Base-by-base conservation (phyloP, 495 filamentous ascomycete genomes). In the Trichoderma asperelloides region DNA sequence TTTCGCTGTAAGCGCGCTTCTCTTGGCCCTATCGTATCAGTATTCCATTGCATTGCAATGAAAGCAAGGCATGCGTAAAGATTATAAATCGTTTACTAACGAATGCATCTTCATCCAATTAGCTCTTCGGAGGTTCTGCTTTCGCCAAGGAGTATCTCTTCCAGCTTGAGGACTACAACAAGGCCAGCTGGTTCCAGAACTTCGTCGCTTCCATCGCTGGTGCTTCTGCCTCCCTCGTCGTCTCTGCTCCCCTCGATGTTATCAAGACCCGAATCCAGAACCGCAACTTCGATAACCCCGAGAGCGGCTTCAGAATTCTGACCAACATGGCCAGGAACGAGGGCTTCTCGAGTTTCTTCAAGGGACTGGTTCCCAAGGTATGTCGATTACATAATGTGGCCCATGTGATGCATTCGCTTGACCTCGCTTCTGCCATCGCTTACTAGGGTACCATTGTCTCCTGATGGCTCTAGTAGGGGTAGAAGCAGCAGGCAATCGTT, bases 221-320 rank as follows among this genome's bases (percentile, higher is more conserved):
- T 78, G 94, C 95, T 33, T 92, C 90, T 49, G 92, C 95, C 9
- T 97, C 93, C 13, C 81, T 99, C 33, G 74, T 99, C 45, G 92
- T 99, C 3, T 97, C 93, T 41, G 95, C 94, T 18, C 95, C 95
- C 23, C 85, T 99, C 63, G 95, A 99, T 73, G 95, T 99, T 72
- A 96, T 99, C 84, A 99, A 99, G 85, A 99, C 95, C 65, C 86
- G 95, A 74, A 98, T 99, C 75, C 95, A 99, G 82, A 99, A 98
- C 82, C 87, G 91, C 75, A 98, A 99, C 81, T 99, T 99, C 75
- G 96, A 99, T 68, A 91, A 95, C 82, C 93, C 92, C 67, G 93
- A 97, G 82, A 89, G 89, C 69, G 95, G 95, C 62, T 92, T 96
- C 86, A 85, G 85, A 68, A 97, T 99, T 73, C 77, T 83, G 64